These are phyloP conservation scores for Cystofilobasidium bisporidii DNA, from an alignment of 768 basidiomycete species.

Conservation along the genomic window DNA sequence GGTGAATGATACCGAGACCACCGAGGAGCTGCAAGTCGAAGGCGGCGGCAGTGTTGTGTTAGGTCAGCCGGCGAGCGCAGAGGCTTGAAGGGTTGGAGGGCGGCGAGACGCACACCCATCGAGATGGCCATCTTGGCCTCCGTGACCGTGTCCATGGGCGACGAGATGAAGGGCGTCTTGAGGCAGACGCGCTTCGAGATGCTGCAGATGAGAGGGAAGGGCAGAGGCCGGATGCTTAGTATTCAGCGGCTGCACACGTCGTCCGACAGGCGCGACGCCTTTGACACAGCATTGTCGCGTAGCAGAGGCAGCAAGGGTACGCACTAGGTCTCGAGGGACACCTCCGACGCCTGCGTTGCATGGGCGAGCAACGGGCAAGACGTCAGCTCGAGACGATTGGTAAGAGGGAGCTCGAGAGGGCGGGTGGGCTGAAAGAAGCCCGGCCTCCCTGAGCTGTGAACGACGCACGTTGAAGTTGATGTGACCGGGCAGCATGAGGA, in stretches of 20 bases:
- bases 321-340: conserved; percentile 62
- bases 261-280: too few relatives aligned
- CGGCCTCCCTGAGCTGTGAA: background rate
- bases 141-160: conserved; percentile 99
- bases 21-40: conserved; percentile 70
- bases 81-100: too few relatives aligned
- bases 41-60: too few relatives aligned
- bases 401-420: background rate
- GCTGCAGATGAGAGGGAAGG: conserved; percentile 31
- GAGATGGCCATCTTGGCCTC: conserved; percentile 48
- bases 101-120: conserved; percentile 33
- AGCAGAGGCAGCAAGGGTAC: too few relatives aligned
- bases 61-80: background rate
- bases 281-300: too few relatives aligned
- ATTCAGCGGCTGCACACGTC: too few relatives aligned
- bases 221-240: too few relatives aligned
- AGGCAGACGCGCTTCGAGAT: conserved; percentile 81
- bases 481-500: conserved; percentile 85
- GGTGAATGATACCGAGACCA: conserved; percentile 96
- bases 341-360: conserved; percentile 43
- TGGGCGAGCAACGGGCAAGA: background rate
- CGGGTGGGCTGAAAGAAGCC: background rate
- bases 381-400: background rate
- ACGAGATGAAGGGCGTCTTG: conserved; percentile 93
- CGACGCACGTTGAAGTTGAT: conserved; percentile 75